Base-by-base conservation (phyloP, 352 stramenopile species). In the Stramenopiles sp. region DNA sequence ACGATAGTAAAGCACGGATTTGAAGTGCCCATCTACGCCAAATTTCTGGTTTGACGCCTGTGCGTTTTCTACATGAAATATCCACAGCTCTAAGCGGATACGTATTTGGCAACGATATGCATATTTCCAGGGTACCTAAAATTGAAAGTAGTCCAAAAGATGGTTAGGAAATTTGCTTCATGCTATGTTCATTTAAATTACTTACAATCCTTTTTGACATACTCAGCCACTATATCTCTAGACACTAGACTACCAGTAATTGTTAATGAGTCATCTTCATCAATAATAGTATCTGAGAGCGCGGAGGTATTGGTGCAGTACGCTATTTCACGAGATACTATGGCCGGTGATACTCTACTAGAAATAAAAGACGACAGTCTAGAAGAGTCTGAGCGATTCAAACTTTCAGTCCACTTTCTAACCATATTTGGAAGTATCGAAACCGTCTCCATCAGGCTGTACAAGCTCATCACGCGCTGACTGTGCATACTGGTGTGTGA, bases 11-110 rank as follows among this genome's bases (percentile, higher is more conserved):
- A 14, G 91, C 94, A 32, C 94, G 89, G 85, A 97, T 96, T 86
- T 97, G 92, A 32, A 97, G 85, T 71, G 96, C 90, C 92, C 91
- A 96, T 7, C 92, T 90, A 14, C 92, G 88, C 92, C 92, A 97
- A 25, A 91, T 90, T 82, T 95, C 91, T 84, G 95, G 90, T 0
- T 88, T 88, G 75, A 96, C 94, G 4, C 92, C 92, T 30, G 96
- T 94, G 67, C 91, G 91, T 80, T 92, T 92, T 7, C 89, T 93
- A 81, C 92, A 96, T 67, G 94, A 90, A 67, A 96, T 92, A 76
- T 96, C 92, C 8, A 96, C 92, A 30, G 87, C 94, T 7, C 91
- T 88, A 67, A 96, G 83, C n/a, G 92, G 92, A 81, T 96, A 96
- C 29, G 90, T 90, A 27, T 87, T 84, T 14, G 92, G 92, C 30